phyloP scores from a whole-genome alignment of 805 yeast genomes.

The Vanderwaltozyma polyspora region DNA sequence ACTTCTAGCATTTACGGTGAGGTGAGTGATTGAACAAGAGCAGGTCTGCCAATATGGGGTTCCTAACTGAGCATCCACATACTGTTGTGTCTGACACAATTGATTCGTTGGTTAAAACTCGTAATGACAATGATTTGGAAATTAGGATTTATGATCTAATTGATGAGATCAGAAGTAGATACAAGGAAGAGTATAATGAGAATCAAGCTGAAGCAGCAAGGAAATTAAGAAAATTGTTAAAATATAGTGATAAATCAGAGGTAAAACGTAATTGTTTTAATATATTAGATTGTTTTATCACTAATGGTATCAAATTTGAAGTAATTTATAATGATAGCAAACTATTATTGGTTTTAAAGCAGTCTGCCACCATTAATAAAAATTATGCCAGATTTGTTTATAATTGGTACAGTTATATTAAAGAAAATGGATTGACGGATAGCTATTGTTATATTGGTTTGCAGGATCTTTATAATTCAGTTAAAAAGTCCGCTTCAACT shows the following conservation, averaged over 20 bases:
- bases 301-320: conserved; percentile 26
- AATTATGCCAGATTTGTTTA: background rate
- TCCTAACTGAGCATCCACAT: conserved; percentile 48
- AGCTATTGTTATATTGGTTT: conserved; percentile 6
- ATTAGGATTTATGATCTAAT: conserved; percentile 27
- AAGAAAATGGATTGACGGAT: background rate
- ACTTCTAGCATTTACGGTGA: background rate
- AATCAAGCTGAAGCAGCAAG: conserved; percentile 72
- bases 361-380: background rate
- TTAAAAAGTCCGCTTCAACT: background rate
- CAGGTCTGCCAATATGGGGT: too few species aligned
- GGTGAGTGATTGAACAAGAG: background rate
- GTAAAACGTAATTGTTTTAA: conserved; percentile 17
- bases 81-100: conserved; percentile 60
- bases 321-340: conserved; percentile 56
- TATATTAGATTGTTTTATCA: conserved; percentile 41
- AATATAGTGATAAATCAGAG: conserved; percentile 72
- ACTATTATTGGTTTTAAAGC: conserved; percentile 27
- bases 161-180: conserved; percentile 30
- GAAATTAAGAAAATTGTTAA: conserved; percentile 76
- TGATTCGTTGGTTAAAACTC: conserved; percentile 34
- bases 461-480: conserved; percentile 48
- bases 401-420: conserved; percentile 1
- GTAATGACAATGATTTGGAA: conserved; percentile 21
- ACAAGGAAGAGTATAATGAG: conserved; percentile 14